Percentiles rank a stretch among this genome's conserved stretches.
Conservation (phyloP, 345 rosid species). For the Streptanthus diversifolius region DNA sequence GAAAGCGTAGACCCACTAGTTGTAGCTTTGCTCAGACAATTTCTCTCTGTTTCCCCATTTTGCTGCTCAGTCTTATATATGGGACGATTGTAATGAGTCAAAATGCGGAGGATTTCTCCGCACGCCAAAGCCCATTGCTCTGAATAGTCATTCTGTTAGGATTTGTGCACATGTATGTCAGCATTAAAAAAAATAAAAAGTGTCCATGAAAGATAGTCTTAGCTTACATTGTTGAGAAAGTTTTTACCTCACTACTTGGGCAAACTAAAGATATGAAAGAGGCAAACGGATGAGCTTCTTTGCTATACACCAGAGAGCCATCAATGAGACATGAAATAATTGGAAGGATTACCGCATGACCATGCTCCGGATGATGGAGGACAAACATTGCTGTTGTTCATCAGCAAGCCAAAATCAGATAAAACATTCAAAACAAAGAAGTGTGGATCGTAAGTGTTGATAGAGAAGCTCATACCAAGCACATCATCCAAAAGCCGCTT, state of each 20-base stretch:
- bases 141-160: slow-evolving; percentile 77
- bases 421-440: not conserved
- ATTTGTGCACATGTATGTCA: not conserved
- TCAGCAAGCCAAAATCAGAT: slow-evolving; percentile 28
- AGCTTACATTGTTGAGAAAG: not conserved
- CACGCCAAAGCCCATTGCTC: slow-evolving; percentile 99
- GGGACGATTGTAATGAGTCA: slow-evolving; percentile 99
- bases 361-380: slow-evolving; percentile 97
- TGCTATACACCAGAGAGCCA: slow-evolving; percentile 77
- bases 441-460: not conserved
- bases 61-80: slow-evolving; percentile 67
- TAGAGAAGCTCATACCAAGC: slow-evolving; percentile 52
- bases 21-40: slow-evolving; percentile 44
- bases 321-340: slow-evolving; percentile 89
- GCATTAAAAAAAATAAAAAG: not conserved
- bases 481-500: slow-evolving; percentile 91
- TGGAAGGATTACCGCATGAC: slow-evolving; percentile 93
- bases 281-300: slow-evolving; percentile 73
- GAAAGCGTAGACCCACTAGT: slow-evolving; percentile 42
- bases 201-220: not conserved
- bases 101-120: slow-evolving; percentile 87
- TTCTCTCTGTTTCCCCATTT: slow-evolving; percentile 53
- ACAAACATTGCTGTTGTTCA: slow-evolving; percentile 80
- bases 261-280: slow-evolving; percentile 90
- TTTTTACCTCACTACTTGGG: slow-evolving; percentile 70